phyloP scores from a whole-genome alignment of 2,329 filamentous ascomycete species.

The Didymella pinodella region DNA sequence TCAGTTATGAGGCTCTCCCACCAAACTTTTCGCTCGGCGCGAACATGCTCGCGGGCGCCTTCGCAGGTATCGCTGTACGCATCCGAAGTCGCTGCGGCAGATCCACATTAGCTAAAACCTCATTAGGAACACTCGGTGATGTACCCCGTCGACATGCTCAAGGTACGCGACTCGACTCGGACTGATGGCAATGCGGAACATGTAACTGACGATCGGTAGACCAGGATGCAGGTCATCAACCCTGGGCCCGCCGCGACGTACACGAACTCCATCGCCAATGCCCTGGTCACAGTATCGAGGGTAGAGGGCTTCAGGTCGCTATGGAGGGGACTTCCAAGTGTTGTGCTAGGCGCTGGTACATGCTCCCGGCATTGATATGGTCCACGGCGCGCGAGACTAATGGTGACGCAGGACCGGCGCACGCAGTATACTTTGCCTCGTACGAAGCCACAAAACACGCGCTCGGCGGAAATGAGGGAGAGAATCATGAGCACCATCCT shows the following conservation, averaged over 20 bases:
- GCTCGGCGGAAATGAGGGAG: slow-evolving; percentile 88
- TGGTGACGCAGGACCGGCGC: slow-evolving; percentile 77
- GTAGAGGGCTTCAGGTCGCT: slow-evolving; percentile 89
- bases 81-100: slow-evolving; percentile 23
- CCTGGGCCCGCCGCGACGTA: slow-evolving; percentile 82
- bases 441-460: slow-evolving; percentile 97
- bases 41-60: slow-evolving; percentile 96
- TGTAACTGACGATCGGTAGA: slow-evolving; percentile 64
- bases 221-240: slow-evolving; percentile 96
- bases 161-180: slow-evolving; percentile 67
- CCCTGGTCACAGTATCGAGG: slow-evolving; percentile 88
- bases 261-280: slow-evolving; percentile 82
- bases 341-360: slow-evolving; percentile 89
- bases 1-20: slow-evolving; percentile 88
- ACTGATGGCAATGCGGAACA: slow-evolving; percentile 2
- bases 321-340: slow-evolving; percentile 96
- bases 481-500: slow-evolving; percentile 88
- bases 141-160: slow-evolving; percentile 98
- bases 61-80: slow-evolving; percentile 91
- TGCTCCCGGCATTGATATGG: slow-evolving; percentile 17
- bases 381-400: slow-evolving; percentile 33
- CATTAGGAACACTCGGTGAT: slow-evolving; percentile 94
- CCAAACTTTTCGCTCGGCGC: slow-evolving; percentile 92
- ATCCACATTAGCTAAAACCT: slow-evolving; percentile 34
- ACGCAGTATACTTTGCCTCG: slow-evolving; percentile 97